Percentiles rank a stretch among this genome's conserved stretches.
These are phyloP conservation scores for Chytriomyces confervae DNA, from an alignment of 192 early-diverging fungal species.

Conservation along the genomic window DNA sequence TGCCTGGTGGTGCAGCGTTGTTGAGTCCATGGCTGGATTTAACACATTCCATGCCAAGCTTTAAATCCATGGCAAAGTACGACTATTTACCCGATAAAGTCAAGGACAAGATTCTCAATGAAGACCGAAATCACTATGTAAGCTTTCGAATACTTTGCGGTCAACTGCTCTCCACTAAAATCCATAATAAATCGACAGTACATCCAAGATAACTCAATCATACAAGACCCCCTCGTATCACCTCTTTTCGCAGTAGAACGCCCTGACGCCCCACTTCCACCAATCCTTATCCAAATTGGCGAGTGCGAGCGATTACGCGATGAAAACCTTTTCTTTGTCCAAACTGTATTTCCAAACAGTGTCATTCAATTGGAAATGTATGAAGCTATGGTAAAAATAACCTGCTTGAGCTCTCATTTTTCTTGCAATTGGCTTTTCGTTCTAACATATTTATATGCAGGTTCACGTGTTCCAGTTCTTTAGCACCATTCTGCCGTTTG, in stretches of 20 bases:
- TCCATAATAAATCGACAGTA: slow-evolving; percentile 21
- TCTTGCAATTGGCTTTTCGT: neutral
- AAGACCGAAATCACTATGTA: slow-evolving; percentile 36
- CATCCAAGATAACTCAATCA: slow-evolving; percentile 35
- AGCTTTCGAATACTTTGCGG: neutral
- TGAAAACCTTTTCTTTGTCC: slow-evolving; percentile 50
- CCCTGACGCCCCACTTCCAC: slow-evolving; percentile 37
- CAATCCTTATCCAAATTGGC: slow-evolving; percentile 56
- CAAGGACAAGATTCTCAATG: slow-evolving; percentile 31
- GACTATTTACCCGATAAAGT: slow-evolving; percentile 48
- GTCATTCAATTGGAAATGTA: slow-evolving; percentile 53
- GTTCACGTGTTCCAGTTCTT: slow-evolving; percentile 55
- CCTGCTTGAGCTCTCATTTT: too few relatives aligned
- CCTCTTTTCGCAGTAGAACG: slow-evolving; percentile 47
- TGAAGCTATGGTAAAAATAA: slow-evolving; percentile 39
- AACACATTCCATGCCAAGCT: slow-evolving; percentile 54
- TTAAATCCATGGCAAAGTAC: slow-evolving; percentile 36
- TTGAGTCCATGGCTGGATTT: slow-evolving; percentile 74
- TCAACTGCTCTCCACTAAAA: neutral
- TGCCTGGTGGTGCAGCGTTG: slow-evolving; percentile 60
- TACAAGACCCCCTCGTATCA: slow-evolving; percentile 50
- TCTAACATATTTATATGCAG: neutral
- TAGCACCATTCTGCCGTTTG: slow-evolving; percentile 20
- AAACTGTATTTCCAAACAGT: slow-evolving; percentile 16
- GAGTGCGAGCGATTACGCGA: slow-evolving; percentile 55